Conservation (phyloP, 2,329 filamentous ascomycete genomes). For the Drechslera avenae region DNA sequence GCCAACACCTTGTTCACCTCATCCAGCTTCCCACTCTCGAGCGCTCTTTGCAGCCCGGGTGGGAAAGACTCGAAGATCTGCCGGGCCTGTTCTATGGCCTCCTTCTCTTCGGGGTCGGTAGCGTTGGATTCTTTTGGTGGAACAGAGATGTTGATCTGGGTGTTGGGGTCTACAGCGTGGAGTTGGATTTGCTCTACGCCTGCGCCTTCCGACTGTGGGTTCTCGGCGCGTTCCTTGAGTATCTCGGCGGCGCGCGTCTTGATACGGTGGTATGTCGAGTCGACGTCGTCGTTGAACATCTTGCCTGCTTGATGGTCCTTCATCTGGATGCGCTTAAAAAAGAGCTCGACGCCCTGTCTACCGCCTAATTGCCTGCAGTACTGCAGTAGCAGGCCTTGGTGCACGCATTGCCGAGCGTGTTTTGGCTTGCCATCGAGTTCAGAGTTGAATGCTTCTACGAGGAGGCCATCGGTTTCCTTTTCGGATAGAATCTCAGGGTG, state of each 20-base stretch:
- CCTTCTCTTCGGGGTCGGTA: conserved; percentile 60
- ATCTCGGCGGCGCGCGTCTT: conserved; percentile 77
- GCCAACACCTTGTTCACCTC: conserved; percentile 86
- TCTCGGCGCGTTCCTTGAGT: conserved; percentile 59
- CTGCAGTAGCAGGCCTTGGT: conserved; percentile 89
- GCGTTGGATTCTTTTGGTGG: conserved; percentile 62
- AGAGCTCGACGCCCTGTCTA: conserved; percentile 83
- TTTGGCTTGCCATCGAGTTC: conserved; percentile 77
- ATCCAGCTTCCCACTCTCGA: conserved; percentile 88
- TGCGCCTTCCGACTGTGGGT: conserved; percentile 56
- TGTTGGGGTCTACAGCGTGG: conserved; percentile 92
- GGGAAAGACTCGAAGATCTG: conserved; percentile 83
- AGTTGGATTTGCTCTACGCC: conserved; percentile 96
- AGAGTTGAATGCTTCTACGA: conserved; percentile 89
- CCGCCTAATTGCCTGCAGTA: conserved; percentile 93
- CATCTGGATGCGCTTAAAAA: conserved; percentile 95
- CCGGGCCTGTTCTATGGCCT: conserved; percentile 63
- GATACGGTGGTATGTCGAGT: conserved; percentile 84
- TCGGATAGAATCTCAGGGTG: conserved; percentile 81
- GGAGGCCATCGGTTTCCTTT: conserved; percentile 85
- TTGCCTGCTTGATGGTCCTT: conserved; percentile 87
- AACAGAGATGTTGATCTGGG: conserved; percentile 85
- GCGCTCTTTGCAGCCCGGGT: conserved; percentile 77
- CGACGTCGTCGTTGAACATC: conserved; percentile 91
- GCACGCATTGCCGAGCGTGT: conserved; percentile 84